Evolutionary conservation across 805 yeast species (phyloP).

Genomic region (Saccharomyces eubayanus): DNA sequence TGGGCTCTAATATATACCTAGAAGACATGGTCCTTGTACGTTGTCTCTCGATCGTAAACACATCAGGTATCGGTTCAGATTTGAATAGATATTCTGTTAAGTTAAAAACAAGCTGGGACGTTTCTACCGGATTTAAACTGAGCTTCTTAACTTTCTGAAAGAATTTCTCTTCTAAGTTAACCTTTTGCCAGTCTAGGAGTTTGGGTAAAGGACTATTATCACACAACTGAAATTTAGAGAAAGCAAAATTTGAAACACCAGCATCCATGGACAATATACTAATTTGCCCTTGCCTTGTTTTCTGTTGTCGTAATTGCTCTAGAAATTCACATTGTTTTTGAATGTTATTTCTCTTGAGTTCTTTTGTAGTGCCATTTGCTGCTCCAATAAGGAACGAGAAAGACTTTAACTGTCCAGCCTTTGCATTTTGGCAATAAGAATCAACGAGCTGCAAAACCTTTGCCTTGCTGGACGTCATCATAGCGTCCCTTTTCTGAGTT

Average conservation of each 20-base stretch:
- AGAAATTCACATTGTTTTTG: conserved; percentile 9
- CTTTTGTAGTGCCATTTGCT: conserved; percentile 15
- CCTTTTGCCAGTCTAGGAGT: conserved; percentile 32
- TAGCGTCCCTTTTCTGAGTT: neutral
- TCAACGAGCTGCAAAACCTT: neutral
- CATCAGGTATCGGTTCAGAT: conserved; percentile 27
- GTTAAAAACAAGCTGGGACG: conserved; percentile 17
- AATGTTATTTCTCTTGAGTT: conserved; percentile 8
- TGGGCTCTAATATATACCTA: conserved; percentile 40
- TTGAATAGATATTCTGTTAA: conserved; percentile 23
- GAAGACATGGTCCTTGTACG: conserved; percentile 44
- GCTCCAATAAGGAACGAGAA: conserved; percentile 21
- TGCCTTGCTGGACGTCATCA: neutral
- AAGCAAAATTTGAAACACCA: conserved; percentile 34
- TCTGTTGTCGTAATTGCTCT: conserved; percentile 5
- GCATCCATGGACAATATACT: conserved; percentile 31
- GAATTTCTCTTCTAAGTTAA: conserved; percentile 21
- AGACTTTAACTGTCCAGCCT: conserved; percentile 8
- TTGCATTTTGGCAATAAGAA: conserved; percentile 4
- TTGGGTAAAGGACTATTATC: conserved; percentile 18
- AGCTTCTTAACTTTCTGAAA: conserved; percentile 5
- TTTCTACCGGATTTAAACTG: conserved; percentile 19
- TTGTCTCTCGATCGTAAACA: conserved; percentile 49
- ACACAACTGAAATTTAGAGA: conserved; percentile 20
- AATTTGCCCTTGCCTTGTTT: conserved; percentile 9